phyloP scores from a whole-genome alignment of 805 yeast genomes.

The Clavispora vitiphila region DNA sequence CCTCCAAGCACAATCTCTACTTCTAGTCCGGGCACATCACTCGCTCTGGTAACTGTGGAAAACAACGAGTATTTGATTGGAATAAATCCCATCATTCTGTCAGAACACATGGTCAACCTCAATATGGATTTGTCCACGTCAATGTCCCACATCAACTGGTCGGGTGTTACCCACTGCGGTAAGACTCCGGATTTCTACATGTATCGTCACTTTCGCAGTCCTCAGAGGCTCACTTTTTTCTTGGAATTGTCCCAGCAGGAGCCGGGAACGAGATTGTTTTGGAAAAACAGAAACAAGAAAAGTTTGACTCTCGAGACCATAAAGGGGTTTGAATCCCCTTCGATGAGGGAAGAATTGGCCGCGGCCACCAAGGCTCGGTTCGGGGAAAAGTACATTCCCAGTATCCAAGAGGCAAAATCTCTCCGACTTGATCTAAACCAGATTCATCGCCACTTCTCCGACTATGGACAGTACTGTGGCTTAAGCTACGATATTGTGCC shows the following conservation, averaged over 20 bases:
- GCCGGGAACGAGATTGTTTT: slow-evolving; percentile 13
- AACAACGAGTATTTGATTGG: slow-evolving; percentile 6
- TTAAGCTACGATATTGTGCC: slow-evolving; percentile 1
- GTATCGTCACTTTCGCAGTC: slow-evolving; percentile 3
- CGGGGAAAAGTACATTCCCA: slow-evolving; percentile 5
- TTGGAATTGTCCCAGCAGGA: slow-evolving; percentile 17
- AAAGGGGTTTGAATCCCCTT: background rate
- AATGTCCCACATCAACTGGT: slow-evolving; percentile 3
- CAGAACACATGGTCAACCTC: slow-evolving; percentile 10
- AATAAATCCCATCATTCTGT: slow-evolving; percentile 10
- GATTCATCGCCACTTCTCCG: slow-evolving; percentile 3
- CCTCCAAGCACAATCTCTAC: background rate
- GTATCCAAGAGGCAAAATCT: background rate
- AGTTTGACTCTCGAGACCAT: background rate
- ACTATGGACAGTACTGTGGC: slow-evolving; percentile 12
- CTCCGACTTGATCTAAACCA: background rate
- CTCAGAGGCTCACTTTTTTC: slow-evolving; percentile 11
- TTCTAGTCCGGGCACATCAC: background rate
- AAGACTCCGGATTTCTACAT: background rate
- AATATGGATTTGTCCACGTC: slow-evolving; percentile 10
- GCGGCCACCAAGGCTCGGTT: slow-evolving; percentile 6
- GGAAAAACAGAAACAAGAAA: slow-evolving; percentile 3
- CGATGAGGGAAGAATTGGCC: slow-evolving; percentile 3
- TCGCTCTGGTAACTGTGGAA: background rate
- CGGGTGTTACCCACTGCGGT: background rate